Conservation (phyloP, 2,329 filamentous ascomycete species). For the Talaromyces marneffei region DNA sequence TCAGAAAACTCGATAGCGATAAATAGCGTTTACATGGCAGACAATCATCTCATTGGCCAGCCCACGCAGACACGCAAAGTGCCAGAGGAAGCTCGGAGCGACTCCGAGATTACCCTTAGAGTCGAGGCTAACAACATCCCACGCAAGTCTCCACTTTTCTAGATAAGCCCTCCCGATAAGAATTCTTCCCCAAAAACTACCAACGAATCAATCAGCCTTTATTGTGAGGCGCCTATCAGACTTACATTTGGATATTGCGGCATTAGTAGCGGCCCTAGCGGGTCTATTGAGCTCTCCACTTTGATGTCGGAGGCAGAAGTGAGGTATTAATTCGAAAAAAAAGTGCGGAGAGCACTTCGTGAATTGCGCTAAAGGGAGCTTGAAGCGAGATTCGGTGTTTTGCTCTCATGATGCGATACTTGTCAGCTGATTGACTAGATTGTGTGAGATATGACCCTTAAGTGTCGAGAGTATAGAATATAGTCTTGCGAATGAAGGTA, state of each 20-base stretch:
- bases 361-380: slow-evolving; percentile 7
- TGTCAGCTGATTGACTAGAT: not conserved
- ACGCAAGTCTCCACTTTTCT: not conserved
- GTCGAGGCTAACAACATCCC: not conserved
- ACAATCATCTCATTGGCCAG: not conserved
- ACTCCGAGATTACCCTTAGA: not conserved
- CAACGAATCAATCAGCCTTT: not conserved
- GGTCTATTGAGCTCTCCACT: not conserved
- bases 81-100: slow-evolving; percentile 11
- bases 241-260: not conserved
- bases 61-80: not conserved
- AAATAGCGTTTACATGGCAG: not conserved
- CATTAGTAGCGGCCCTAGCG: not conserved
- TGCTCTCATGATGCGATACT: not conserved
- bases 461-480: not conserved
- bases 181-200: not conserved
- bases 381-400: slow-evolving; percentile 1
- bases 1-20: not conserved
- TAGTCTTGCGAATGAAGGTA: not conserved
- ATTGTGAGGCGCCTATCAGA: not conserved
- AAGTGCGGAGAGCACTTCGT: not conserved
- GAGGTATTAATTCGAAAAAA: not conserved
- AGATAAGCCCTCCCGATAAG: not conserved
- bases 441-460: not conserved
- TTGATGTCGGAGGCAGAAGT: not conserved